Evolutionary conservation across 768 basidiomycete genomes (phyloP).

Genomic region (Phanerochaete sordida): DNA sequence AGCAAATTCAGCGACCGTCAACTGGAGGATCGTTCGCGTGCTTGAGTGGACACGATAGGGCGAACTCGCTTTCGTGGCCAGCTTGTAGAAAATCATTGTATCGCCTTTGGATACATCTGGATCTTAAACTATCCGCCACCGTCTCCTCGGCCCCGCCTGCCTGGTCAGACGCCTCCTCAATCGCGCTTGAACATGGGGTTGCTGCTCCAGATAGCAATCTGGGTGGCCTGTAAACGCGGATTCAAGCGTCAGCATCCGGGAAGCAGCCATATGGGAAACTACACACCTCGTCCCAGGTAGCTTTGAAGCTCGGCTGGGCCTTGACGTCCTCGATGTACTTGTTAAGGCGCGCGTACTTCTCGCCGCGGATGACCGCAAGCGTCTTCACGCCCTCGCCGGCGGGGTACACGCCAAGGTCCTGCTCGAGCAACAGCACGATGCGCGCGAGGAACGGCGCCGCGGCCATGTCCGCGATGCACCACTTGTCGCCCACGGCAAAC

Average conservation of each 20-base stretch:
- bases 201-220: neutral
- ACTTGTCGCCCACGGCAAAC: constrained; percentile 40
- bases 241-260: too few species aligned
- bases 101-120: too few species aligned
- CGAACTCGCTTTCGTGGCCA: too few species aligned
- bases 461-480: constrained; percentile 57
- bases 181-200: neutral
- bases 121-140: too few species aligned
- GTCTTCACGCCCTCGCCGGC: constrained; percentile 37
- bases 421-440: constrained; percentile 35
- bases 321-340: constrained; percentile 43
- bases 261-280: too few species aligned
- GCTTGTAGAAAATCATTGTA: too few species aligned
- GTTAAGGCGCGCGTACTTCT: constrained; percentile 44
- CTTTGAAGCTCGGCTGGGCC: constrained; percentile 46
- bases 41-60: too few species aligned
- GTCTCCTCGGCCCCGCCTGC: too few species aligned
- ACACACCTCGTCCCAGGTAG: neutral
- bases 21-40: too few species aligned
- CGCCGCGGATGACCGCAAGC: constrained; percentile 32
- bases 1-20: too few species aligned
- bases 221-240: neutral
- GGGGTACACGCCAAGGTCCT: constrained; percentile 47
- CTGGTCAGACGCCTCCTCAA: neutral
- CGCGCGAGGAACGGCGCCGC: constrained; percentile 55